Base-by-base conservation (phyloP, 345 rosid species). In the Tarenaya hassleriana region DNA sequence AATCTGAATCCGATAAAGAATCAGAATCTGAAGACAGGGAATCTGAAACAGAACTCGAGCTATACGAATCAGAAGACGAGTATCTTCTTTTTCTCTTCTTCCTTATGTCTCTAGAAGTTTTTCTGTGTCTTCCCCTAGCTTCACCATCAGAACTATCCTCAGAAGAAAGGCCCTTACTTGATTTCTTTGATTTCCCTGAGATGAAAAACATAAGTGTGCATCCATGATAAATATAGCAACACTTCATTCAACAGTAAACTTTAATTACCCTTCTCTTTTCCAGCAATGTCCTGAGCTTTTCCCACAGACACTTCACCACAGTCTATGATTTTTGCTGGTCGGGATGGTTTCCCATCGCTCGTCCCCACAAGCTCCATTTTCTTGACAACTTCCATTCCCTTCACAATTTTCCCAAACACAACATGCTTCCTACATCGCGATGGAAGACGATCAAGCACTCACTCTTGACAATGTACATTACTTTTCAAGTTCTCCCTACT, bases 361-460 rank as follows among this genome's bases (percentile, higher is more conserved):
- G 91, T 77, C 61, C 97, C 97, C 15, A 72, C 75, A 51, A 55
- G 75, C 63, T 88, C 97, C 54, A 94, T 76, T 77, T 76, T 86
- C 71, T 83, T 80, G 62, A 94, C 70, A 55, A 76, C 65, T 19
- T 82, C 94, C 78, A 82, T 60, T 70, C 99, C 99, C 73, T 79
- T 77, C 14, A 66, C 68, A 20, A 88, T 92, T 77, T 83, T 88
- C 34, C 99, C 99, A 44, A 94, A 94, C 37, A 94, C 95, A 62
- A 88, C 97, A 74, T 88, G 97, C 58, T 94, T 94, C 81, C 99
- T 94, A 77, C 61, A 61, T 62, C 19, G 46, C 15, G 41, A 44
- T 35, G 10, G 27, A 47, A 24, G 34, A 41, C 45, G 50, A 48
- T 52, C 41, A 70, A 19, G 50, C n/a, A n/a, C n/a, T n/a, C n/a